These are phyloP conservation scores for Pterocarpus santalinus DNA, from an alignment of 306 rosid species.

Conservation along the genomic window DNA sequence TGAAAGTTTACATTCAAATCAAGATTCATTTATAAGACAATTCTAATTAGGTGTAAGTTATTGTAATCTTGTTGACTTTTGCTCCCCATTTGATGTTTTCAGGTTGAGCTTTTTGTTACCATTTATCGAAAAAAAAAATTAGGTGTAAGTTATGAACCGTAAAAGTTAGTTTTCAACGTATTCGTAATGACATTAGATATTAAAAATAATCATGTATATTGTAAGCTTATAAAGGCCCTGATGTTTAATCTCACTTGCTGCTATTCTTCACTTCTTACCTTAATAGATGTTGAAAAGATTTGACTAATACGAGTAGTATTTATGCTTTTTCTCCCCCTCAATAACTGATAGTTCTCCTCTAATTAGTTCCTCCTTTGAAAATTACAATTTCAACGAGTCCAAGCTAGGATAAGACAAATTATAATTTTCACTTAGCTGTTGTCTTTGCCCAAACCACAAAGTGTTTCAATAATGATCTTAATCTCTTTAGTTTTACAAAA, in stretches of 20 bases:
- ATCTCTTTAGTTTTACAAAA: not conserved
- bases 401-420: not conserved
- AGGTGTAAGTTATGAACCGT: constrained; percentile 1
- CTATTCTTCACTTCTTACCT: not conserved
- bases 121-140: too few species aligned
- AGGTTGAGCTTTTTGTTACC: too few species aligned
- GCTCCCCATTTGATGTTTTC: too few species aligned
- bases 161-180: not conserved
- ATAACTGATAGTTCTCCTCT: too few species aligned
- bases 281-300: not conserved
- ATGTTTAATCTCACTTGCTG: not conserved
- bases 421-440: not conserved
- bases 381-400: too few species aligned
- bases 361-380: too few species aligned
- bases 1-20: constrained; percentile 10
- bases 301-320: too few species aligned
- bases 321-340: too few species aligned
- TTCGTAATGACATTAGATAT: not conserved
- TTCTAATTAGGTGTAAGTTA: constrained; percentile 25
- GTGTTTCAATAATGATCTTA: not conserved
- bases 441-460: not conserved
- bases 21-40: not conserved
- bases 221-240: not conserved
- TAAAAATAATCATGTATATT: not conserved
- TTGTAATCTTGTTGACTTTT: too few species aligned